Percentiles rank a stretch among this genome's conserved stretches.
phyloP scores from a whole-genome alignment of 208 protist species.

The Crithidia thermophila region DNA sequence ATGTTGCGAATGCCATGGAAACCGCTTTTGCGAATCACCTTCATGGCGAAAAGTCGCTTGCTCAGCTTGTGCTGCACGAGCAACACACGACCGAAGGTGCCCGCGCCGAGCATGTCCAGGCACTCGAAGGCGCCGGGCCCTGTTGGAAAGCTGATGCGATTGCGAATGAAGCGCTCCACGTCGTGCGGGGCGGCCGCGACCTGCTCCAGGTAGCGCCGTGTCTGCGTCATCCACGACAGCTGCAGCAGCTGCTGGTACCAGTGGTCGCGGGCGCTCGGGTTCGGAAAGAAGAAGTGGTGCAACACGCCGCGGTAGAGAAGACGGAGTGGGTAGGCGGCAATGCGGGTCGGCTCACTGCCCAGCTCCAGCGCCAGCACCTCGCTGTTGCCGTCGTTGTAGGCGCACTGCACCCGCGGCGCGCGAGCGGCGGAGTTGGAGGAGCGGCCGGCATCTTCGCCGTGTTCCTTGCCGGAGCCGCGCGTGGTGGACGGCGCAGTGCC shows the following conservation, averaged over 20 bases:
- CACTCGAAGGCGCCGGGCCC: slow-evolving; percentile 58
- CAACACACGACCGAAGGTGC: slow-evolving; percentile 77
- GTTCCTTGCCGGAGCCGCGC: not conserved
- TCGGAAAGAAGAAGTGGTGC: slow-evolving; percentile 77
- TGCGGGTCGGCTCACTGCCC: slow-evolving; percentile 24
- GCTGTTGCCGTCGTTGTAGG: slow-evolving; percentile 5
- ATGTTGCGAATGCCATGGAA: slow-evolving; percentile 66
- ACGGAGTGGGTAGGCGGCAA: slow-evolving; percentile 58
- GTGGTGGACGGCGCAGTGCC: not conserved
- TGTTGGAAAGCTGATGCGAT: slow-evolving; percentile 43
- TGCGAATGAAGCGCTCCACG: slow-evolving; percentile 40
- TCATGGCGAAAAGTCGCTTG: slow-evolving; percentile 68
- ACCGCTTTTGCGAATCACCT: slow-evolving; percentile 65
- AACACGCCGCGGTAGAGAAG: slow-evolving; percentile 45
- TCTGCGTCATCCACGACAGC: slow-evolving; percentile 39
- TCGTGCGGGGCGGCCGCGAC: slow-evolving; percentile 32
- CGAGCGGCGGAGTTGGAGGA: not conserved
- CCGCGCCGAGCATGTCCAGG: slow-evolving; percentile 67
- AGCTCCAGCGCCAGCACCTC: slow-evolving; percentile 15
- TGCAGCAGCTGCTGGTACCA: slow-evolving; percentile 48
- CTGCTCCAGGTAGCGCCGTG: slow-evolving; percentile 10
- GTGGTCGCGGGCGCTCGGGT: slow-evolving; percentile 38
- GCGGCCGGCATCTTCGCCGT: not conserved
- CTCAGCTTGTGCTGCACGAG: slow-evolving; percentile 70
- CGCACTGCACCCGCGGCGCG: slow-evolving; percentile 4